phyloP scores from a whole-genome alignment of 2,329 filamentous ascomycete genomes.

The Teratosphaeria zuluensis region DNA sequence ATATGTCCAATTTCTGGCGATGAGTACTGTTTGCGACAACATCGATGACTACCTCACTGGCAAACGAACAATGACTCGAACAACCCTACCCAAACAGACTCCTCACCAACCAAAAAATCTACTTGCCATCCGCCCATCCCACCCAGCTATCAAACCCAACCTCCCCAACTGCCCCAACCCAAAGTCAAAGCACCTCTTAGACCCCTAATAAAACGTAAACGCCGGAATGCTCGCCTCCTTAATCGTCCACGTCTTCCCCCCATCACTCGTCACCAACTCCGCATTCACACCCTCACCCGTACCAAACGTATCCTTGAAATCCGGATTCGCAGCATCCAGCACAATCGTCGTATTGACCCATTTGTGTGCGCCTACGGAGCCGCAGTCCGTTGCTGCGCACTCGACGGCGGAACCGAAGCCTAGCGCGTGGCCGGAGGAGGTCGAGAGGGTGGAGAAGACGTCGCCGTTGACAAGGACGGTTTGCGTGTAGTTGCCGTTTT shows the following conservation, averaged over 20 bases:
- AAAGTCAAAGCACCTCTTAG: neutral
- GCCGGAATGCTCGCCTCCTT: neutral
- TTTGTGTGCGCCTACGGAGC: conserved; percentile 32
- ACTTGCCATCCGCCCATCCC: too few species aligned
- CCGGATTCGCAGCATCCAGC: conserved; percentile 26
- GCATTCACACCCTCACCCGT: conserved; percentile 29
- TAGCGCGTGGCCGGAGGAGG: conserved; percentile 9
- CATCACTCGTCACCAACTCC: conserved; percentile 31
- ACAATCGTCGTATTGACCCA: conserved; percentile 34
- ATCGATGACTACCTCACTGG: too few species aligned
- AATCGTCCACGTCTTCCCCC: conserved; percentile 32
- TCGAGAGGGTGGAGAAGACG: conserved; percentile 36
- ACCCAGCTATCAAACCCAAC: too few species aligned
- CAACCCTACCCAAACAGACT: too few species aligned
- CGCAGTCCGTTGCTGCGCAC: conserved; percentile 26
- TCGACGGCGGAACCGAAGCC: conserved; percentile 5
- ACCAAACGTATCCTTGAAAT: conserved; percentile 33
- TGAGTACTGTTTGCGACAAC: too few species aligned
- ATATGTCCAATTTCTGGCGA: too few species aligned
- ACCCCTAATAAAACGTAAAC: neutral
- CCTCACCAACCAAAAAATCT: too few species aligned
- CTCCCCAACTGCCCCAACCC: too few species aligned
- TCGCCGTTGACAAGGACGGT: conserved; percentile 29
- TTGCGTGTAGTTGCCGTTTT: conserved; percentile 33
- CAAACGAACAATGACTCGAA: too few species aligned